Conservation (phyloP, 805 yeast genomes). For the Suhomyces kilbournensis region DNA sequence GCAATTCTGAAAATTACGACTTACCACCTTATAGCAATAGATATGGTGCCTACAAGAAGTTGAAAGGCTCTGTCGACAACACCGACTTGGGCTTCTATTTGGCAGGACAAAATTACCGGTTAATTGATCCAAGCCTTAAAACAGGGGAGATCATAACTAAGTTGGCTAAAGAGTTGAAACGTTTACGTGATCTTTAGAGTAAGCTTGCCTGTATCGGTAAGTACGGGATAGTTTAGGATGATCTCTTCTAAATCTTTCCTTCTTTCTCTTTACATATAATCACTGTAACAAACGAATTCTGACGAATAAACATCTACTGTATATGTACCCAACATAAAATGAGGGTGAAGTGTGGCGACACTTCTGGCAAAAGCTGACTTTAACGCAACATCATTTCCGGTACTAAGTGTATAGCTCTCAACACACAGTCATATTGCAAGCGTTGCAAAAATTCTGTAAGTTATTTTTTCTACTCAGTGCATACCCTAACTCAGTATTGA, state of each 20-base stretch:
- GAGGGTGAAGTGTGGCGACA: not conserved
- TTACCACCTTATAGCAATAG: constrained; percentile 37
- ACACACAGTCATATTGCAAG: not conserved
- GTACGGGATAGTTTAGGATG: not conserved
- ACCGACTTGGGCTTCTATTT: constrained; percentile 28
- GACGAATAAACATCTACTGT: not conserved
- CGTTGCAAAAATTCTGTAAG: not conserved
- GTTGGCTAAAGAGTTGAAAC: constrained; percentile 14
- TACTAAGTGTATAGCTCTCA: not conserved
- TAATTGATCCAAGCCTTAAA: constrained; percentile 16
- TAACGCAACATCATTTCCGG: not conserved
- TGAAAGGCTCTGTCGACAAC: constrained; percentile 12
- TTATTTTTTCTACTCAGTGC: not conserved
- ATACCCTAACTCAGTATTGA: not conserved
- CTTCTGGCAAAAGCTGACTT: not conserved
- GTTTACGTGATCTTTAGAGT: not conserved
- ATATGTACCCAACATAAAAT: not conserved
- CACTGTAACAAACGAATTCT: not conserved
- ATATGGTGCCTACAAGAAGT: constrained; percentile 30
- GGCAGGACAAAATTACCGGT: constrained; percentile 33
- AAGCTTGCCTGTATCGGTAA: not conserved
- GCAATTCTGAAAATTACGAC: constrained; percentile 1
- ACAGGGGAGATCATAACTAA: constrained; percentile 23
- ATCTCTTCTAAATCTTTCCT: not conserved
- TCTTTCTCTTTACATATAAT: not conserved